These are phyloP conservation scores for Rhododendron simsii DNA, from an alignment of 148 eudicot species.

Conservation along the genomic window DNA sequence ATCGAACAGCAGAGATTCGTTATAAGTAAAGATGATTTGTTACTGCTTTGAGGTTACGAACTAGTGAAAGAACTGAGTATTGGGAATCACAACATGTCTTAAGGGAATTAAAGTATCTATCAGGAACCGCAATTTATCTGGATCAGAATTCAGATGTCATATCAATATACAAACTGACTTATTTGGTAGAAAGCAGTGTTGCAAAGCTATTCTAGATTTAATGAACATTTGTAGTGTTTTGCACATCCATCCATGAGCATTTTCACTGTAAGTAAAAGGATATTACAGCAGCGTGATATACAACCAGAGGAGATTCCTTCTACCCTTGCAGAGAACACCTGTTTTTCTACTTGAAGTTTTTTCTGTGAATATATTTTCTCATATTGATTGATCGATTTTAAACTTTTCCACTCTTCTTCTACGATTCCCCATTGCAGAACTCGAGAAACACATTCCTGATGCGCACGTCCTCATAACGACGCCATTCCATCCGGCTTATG, in stretches of 20 bases:
- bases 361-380: neutral
- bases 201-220: neutral
- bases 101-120: neutral
- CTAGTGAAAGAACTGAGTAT: neutral
- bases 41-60: neutral
- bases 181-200: neutral
- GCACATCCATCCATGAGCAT: neutral
- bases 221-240: neutral
- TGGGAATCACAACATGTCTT: slow-evolving; percentile 45
- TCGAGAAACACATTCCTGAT: slow-evolving; percentile 90
- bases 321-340: neutral
- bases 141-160: neutral
- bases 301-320: neutral
- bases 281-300: neutral
- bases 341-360: neutral
- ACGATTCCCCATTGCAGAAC: slow-evolving; percentile 46
- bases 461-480: slow-evolving; percentile 85
- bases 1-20: neutral
- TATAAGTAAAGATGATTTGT: neutral
- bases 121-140: neutral
- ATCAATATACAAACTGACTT: neutral
- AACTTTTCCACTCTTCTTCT: neutral
- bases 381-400: neutral
- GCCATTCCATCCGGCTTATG: slow-evolving; percentile 97
- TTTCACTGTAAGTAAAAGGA: neutral